Conservation (phyloP, 805 yeast genomes). For the Metschnikowia continentalis region DNA sequence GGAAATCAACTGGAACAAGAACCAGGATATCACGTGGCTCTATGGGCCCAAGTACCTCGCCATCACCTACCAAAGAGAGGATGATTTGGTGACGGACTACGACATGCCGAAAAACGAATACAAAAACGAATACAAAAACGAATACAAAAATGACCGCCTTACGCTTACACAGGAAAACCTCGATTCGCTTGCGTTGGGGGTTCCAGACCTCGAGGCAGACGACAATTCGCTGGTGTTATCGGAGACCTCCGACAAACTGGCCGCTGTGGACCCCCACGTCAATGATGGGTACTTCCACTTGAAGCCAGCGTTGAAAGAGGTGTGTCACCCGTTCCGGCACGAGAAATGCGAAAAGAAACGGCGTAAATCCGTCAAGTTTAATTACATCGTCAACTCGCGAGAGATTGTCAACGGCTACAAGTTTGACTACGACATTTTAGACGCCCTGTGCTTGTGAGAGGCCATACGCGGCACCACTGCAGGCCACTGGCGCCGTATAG, state of each 20-base stretch:
- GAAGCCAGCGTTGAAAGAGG: slow-evolving; percentile 19
- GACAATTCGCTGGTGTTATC: slow-evolving; percentile 12
- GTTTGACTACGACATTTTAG: slow-evolving; percentile 42
- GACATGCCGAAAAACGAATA: no score
- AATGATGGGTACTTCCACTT: slow-evolving; percentile 16
- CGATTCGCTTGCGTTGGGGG: neutral
- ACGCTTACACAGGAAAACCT: slow-evolving; percentile 9
- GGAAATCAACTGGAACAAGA: slow-evolving; percentile 50
- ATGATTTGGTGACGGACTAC: neutral
- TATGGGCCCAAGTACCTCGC: slow-evolving; percentile 44
- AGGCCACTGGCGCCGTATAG: neutral
- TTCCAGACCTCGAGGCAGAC: slow-evolving; percentile 9
- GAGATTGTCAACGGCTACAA: slow-evolving; percentile 43
- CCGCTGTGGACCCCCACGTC: neutral
- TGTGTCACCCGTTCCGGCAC: slow-evolving; percentile 2
- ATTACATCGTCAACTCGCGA: slow-evolving; percentile 39
- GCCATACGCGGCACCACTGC: neutral
- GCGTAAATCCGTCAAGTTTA: slow-evolving; percentile 37
- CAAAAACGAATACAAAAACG: no score
- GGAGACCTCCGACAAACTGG: slow-evolving; percentile 7
- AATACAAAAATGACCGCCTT: neutral
- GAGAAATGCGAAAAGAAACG: slow-evolving; percentile 10
- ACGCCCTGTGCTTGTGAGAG: slow-evolving; percentile 28
- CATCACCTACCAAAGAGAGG: neutral
- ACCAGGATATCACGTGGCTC: slow-evolving; percentile 51